Evolutionary conservation across 768 basidiomycete species (phyloP).

Genomic region (Favolaschia claudopus): DNA sequence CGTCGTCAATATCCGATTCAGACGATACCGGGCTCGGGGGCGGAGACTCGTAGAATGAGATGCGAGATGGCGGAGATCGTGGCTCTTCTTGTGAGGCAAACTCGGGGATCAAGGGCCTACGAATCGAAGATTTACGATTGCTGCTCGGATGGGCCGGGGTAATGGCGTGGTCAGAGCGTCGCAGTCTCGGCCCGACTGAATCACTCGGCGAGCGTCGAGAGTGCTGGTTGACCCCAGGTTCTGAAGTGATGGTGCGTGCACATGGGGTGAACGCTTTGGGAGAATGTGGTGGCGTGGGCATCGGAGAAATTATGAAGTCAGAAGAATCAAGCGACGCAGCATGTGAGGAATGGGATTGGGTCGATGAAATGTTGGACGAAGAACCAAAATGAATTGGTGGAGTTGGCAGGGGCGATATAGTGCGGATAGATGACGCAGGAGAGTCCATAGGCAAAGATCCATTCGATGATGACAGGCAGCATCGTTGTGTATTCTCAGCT

Average conservation of each 20-base stretch:
- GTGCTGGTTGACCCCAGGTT: constrained; percentile 6
- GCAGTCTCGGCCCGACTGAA: background rate
- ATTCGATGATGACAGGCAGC: background rate
- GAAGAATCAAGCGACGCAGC: too few species aligned
- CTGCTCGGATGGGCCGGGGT: background rate
- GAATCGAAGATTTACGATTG: background rate
- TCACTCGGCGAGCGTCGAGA: background rate
- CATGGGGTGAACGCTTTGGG: background rate
- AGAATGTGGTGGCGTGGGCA: constrained; percentile 12
- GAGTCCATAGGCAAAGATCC: background rate
- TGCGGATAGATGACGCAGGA: background rate
- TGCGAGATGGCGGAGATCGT: constrained; percentile 15
- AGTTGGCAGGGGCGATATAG: background rate
- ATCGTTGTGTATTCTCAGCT: background rate
- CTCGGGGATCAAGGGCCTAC: constrained; percentile 6
- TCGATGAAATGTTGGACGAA: constrained; percentile 4
- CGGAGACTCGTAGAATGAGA: constrained; percentile 9
- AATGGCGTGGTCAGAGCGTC: background rate
- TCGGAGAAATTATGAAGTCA: constrained; percentile 4
- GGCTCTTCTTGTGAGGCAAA: constrained; percentile 23
- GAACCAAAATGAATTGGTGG: constrained; percentile 1
- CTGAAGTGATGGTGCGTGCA: constrained; percentile 2
- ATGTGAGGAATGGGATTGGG: background rate
- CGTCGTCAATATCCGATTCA: constrained; percentile 12
- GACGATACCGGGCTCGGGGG: background rate